These are phyloP conservation scores for Ustilago vetiveriae DNA, from an alignment of 1,284 basidiomycete species.

Conservation along the genomic window DNA sequence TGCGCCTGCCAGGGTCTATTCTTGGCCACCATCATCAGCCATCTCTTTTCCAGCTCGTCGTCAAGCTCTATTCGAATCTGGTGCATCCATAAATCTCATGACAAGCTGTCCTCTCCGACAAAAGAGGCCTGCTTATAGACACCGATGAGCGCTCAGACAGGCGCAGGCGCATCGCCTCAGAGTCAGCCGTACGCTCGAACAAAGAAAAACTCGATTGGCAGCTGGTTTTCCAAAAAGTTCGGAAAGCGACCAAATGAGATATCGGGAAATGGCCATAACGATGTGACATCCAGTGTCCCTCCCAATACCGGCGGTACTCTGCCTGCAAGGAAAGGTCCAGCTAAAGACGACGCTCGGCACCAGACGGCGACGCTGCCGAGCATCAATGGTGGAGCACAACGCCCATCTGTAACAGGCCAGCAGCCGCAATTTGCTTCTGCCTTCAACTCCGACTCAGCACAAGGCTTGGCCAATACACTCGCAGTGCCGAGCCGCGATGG, in stretches of 20 bases:
- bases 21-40: no score
- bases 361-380: constrained; percentile 18
- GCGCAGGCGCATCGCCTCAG: constrained; percentile 14
- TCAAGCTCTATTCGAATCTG: no score
- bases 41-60: no score
- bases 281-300: neutral
- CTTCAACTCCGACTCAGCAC: constrained; percentile 18
- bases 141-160: constrained; percentile 8
- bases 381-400: constrained; percentile 12
- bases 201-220: constrained; percentile 49
- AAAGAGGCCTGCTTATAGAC: neutral
- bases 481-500: constrained; percentile 19
- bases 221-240: constrained; percentile 56
- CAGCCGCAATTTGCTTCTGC: constrained; percentile 28
- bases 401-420: constrained; percentile 1
- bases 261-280: neutral
- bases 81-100: no score
- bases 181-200: constrained; percentile 13
- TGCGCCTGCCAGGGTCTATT: no score
- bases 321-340: constrained; percentile 8
- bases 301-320: constrained; percentile 4
- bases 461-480: constrained; percentile 49
- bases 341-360: constrained; percentile 11
- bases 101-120: no score
- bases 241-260: constrained; percentile 41